Conservation (phyloP, 2,329 filamentous ascomycete genomes). For the Zopfia rhizophila region DNA sequence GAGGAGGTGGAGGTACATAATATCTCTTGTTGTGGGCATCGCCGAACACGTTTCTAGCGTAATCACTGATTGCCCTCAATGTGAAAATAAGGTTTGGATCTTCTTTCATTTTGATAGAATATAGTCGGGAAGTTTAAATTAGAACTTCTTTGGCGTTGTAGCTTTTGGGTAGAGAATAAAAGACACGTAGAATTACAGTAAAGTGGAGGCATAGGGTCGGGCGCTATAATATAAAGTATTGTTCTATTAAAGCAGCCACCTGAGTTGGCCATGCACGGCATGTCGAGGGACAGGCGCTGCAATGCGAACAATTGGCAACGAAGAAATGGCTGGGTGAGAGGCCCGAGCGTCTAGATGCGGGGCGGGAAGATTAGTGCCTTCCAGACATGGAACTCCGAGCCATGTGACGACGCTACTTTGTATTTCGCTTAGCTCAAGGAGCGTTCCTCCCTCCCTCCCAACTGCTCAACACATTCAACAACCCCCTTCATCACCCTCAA, state of each 20-base stretch:
- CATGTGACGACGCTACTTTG: no score
- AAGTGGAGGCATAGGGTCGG: constrained; percentile 1
- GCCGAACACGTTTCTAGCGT: not conserved
- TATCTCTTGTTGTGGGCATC: constrained; percentile 1
- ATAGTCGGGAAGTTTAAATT: constrained; percentile 1
- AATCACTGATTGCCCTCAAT: constrained; percentile 7
- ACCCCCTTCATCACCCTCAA: not conserved
- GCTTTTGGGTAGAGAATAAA: constrained; percentile 2
- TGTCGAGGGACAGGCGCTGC: constrained; percentile 1
- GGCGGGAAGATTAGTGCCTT: no score
- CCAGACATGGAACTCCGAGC: no score
- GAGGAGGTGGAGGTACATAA: constrained; percentile 5
- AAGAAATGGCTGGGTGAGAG: constrained; percentile 6
- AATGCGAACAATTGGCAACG: constrained; percentile 11
- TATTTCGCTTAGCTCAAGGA: no score
- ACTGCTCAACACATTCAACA: constrained; percentile 3
- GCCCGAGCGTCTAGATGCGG: not conserved
- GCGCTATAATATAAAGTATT: constrained; percentile 6
- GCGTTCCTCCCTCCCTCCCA: not conserved
- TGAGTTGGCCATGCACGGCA: constrained; percentile 3
- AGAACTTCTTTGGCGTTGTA: constrained; percentile 3
- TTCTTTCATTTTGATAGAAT: constrained; percentile 6
- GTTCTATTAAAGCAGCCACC: constrained; percentile 4
- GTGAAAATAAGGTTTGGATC: constrained; percentile 7
- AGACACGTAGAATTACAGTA: constrained; percentile 7